Evolutionary conservation across 1,139 yeast genomes (phyloP).

Genomic region (Saccharomyces hybrid): DNA sequence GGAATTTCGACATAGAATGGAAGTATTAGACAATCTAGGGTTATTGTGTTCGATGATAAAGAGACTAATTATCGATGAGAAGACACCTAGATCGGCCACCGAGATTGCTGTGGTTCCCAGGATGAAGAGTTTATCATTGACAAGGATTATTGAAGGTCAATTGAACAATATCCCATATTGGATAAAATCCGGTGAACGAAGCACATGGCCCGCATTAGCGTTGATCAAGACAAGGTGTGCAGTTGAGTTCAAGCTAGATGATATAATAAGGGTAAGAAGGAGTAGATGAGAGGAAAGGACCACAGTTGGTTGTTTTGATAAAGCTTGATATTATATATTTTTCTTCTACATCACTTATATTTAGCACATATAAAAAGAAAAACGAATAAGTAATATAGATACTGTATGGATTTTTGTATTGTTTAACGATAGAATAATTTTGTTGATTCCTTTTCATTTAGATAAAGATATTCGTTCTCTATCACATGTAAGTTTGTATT

Average conservation of each 20-base stretch:
- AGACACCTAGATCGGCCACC: conserved; percentile 64
- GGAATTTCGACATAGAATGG: conserved; percentile 80
- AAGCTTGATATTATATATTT: too few species aligned
- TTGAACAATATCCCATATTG: conserved; percentile 78
- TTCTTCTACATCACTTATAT: neutral
- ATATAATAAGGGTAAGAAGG: conserved; percentile 34
- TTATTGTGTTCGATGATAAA: conserved; percentile 63
- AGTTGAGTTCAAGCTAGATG: conserved; percentile 83
- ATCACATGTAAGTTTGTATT: conserved; percentile 30
- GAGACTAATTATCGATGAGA: conserved; percentile 79
- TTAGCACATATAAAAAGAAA: neutral
- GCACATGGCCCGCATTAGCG: conserved; percentile 90
- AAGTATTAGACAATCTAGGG: conserved; percentile 72
- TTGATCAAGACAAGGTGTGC: conserved; percentile 82
- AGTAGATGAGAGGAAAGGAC: conserved; percentile 29
- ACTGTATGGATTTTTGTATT: neutral
- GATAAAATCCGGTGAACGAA: conserved; percentile 83
- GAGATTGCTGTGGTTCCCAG: conserved; percentile 92
- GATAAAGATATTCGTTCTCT: conserved; percentile 61
- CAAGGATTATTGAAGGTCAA: conserved; percentile 44
- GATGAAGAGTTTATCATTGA: conserved; percentile 65
- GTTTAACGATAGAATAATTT: conserved; percentile 36
- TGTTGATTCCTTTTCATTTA: conserved; percentile 47
- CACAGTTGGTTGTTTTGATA: neutral
- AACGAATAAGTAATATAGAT: neutral